A percentile compares a stretch with the other conserved stretches of the same genome.
These are phyloP conservation scores for Coniochaeta sp. DNA, from an alignment of 2,329 filamentous ascomycete species.

Conservation along the genomic window DNA sequence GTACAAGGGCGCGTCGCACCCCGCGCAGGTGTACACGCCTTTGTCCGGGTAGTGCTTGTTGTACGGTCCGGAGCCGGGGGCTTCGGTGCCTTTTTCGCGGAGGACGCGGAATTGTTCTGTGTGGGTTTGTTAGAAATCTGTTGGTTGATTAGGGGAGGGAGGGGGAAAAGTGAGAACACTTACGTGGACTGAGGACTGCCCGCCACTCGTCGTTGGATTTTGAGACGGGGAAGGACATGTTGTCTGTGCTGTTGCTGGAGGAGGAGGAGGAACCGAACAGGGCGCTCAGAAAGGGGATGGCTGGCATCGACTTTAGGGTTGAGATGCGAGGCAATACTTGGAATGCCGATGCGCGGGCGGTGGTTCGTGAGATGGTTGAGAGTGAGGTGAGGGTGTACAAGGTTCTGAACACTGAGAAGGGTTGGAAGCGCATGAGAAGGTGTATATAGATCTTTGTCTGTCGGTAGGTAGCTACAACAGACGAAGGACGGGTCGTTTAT, in stretches of 20 bases:
- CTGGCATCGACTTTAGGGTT: conserved; percentile 57
- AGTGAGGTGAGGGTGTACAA: conserved; percentile 41
- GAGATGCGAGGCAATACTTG: conserved; percentile 15
- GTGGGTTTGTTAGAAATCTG: background rate
- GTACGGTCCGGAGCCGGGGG: conserved; percentile 71
- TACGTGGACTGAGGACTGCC: conserved; percentile 63
- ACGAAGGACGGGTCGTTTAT: background rate
- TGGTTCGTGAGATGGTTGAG: conserved; percentile 27
- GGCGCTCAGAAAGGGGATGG: conserved; percentile 70
- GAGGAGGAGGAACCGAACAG: conserved; percentile 62
- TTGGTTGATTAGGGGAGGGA: background rate
- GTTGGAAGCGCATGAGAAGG: conserved; percentile 34
- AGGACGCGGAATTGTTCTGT: conserved; percentile 93
- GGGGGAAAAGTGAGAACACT: conserved; percentile 10
- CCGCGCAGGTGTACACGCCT: conserved; percentile 83
- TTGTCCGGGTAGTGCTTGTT: conserved; percentile 73
- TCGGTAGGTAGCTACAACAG: background rate
- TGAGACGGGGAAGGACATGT: conserved; percentile 73
- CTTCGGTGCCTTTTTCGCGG: conserved; percentile 85
- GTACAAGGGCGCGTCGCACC: conserved; percentile 83
- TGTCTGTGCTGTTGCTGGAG: conserved; percentile 25
- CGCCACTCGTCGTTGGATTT: conserved; percentile 83
- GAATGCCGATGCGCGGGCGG: conserved; percentile 25
- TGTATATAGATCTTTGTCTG: background rate
- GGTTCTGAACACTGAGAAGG: conserved; percentile 35